Base-by-base conservation (phyloP, 768 basidiomycete genomes). In the Lactarius sp. region DNA sequence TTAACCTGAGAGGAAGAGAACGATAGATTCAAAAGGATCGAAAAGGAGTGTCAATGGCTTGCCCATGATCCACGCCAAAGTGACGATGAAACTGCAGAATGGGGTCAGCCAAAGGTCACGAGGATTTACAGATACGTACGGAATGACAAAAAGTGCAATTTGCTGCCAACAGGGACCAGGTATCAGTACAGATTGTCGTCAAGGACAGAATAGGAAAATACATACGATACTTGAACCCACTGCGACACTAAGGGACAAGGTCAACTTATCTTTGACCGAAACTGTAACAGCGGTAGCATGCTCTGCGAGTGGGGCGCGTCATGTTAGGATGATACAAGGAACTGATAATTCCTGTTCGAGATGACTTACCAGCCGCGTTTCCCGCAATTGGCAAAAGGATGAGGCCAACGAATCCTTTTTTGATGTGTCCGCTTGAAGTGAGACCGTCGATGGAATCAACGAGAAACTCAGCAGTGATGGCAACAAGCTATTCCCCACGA, bases 211-310 rank as follows among this genome's bases (percentile, higher is more conserved):
- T 14, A 52, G 52, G 6, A 50, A 20, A 47, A 7, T 18, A 79
- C 86, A 71, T 70, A 90, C 88, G 41, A 91, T 87, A 66, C 87
- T 87, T 2, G 88, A 88, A 52, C 93, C 90, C 18, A 93, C 90
- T n/a, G 94, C 92, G 22, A 96, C 91, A 31, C 89, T 87, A 60
- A 97, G 78, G 70, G 90, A 91, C 6, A 97, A 81, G 51, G 90
- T 90, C 22, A 97, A 77, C 73, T 95, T 93, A 74, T 88, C 85
- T 75, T 95, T 95, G 62, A 92, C 88, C 0, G 94, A 91, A 7
- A 94, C 94, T 1, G 88, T 88, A 33, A 97, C 92, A 14, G 94
- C 94, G 2, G 93, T 97, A 44, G 87, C 87, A 71, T 95, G 94
- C 71, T 97, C 94, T 77, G 71, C 66, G 39, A 53, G 62, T 66